Base-by-base conservation (phyloP, 805 yeast genomes). In the Isabelozyma heimii region DNA sequence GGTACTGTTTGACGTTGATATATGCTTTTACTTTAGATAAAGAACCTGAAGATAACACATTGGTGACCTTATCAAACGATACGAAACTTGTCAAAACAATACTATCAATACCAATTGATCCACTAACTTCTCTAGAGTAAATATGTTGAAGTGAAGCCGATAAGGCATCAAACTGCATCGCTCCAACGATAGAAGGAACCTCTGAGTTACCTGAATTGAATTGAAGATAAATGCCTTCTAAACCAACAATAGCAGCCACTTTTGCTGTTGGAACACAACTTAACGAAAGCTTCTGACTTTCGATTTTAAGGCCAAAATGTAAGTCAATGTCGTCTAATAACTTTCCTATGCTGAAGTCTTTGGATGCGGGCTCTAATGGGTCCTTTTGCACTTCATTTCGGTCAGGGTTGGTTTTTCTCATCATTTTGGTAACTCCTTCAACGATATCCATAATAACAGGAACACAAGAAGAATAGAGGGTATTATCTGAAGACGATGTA, bases 231-330 rank as follows among this genome's bases (percentile, higher is more conserved):
- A 89, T 79, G 0, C 86, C 84, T 16, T 83, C 86, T 17, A 85
- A 77, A 7, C 90, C 87, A 13, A 90, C 84, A 35, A 87, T 81
- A 0, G 97, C 95, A 37, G 90, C 91, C 1, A 94, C 94, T 61
- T 89, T 90, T 0, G 98, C 98, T 14, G 85, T 85, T 1, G 99
- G 99, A 52, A 89, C 92, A 75, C 99, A 94, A 55, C 96, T 87
- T 46, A 94, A 71, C 2, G 87, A 79, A 17, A 94, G 62, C 41
- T 79, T 80, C 62, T 94, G 99, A 33, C 84, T 80, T 16, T 83
- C 91, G 46, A 91, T 78, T 39, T 78, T 73, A 6, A 91, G 53
- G 0, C 86, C 82, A 47, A 87, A 65, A 45, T 81, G 82, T 27
- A 89, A 56, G 52, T 87, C 90, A 46, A 86, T 61, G 27, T 81